These are phyloP conservation scores for Protomyces lactucae-debilis DNA, from an alignment of 1,139 yeast genomes.

Conservation along the genomic window DNA sequence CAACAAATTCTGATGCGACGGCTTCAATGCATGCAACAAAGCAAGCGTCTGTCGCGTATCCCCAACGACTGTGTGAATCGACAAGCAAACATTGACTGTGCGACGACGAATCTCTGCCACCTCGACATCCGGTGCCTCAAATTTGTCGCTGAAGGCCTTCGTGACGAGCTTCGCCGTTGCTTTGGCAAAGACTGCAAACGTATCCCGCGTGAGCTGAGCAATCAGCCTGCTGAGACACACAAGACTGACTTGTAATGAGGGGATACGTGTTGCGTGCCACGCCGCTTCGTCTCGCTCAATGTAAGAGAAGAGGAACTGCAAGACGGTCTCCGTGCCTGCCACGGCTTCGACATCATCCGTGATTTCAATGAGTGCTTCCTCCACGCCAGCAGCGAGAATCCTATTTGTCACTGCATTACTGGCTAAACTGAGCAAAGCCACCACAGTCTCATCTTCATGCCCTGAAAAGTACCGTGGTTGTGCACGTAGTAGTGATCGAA, in stretches of 20 bases:
- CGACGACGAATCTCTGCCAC: conserved; percentile 28
- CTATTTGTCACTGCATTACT: neutral
- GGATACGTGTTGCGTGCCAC: conserved; percentile 6
- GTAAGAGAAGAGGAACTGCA: conserved; percentile 20
- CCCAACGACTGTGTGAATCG: conserved; percentile 21
- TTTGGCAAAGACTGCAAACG: conserved; percentile 15
- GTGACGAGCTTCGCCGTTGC: conserved; percentile 15
- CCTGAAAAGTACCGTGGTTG: conserved; percentile 27
- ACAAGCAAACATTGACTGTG: conserved; percentile 25
- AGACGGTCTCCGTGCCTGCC: conserved; percentile 7
- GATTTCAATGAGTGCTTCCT: conserved; percentile 23
- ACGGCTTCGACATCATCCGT: conserved; percentile 10
- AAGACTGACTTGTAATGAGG: conserved; percentile 13
- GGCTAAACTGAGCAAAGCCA: conserved; percentile 5
- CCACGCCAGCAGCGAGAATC: conserved; percentile 25
- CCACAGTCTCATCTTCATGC: conserved; percentile 16
- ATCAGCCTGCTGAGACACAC: conserved; percentile 15
- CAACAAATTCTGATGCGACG: conserved; percentile 27
- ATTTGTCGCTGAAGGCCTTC: conserved; percentile 23
- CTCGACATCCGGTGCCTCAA: conserved; percentile 16
- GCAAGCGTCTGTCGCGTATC: conserved; percentile 19
- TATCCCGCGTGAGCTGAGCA: neutral
- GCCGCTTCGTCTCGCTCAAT: conserved; percentile 9
- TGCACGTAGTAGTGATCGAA: conserved; percentile 17
- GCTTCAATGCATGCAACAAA: conserved; percentile 14